Percentiles rank a stretch among this genome's conserved stretches.
These are phyloP conservation scores for Gossypium lobatum DNA, from an alignment of 441 rosid species.

Conservation along the genomic window DNA sequence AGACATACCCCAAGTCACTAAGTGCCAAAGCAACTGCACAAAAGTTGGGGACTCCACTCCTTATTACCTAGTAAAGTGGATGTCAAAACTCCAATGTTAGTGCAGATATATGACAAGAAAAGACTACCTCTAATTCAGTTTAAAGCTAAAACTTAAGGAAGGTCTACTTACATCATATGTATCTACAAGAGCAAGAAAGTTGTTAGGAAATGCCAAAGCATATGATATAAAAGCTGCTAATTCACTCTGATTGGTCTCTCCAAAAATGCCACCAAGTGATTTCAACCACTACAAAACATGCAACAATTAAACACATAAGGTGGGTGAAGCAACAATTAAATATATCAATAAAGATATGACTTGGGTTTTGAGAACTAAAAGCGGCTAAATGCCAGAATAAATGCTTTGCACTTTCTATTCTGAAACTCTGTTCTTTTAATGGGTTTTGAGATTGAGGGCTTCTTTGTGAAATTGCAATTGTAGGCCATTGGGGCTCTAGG, in stretches of 20 bases:
- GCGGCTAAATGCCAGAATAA: not conserved
- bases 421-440: not conserved
- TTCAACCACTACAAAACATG: slow-evolving; percentile 50
- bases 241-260: slow-evolving; percentile 91
- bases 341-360: not conserved
- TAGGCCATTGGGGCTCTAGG: not conserved
- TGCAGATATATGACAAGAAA: not conserved
- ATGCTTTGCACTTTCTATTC: not conserved
- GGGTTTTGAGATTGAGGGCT: not conserved
- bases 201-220: slow-evolving; percentile 84
- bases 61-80: slow-evolving; percentile 53
- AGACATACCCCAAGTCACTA: slow-evolving; percentile 59
- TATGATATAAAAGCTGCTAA: slow-evolving; percentile 87
- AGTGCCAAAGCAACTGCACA: slow-evolving; percentile 88
- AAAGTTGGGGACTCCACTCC: slow-evolving; percentile 87
- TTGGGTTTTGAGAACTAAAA: not conserved
- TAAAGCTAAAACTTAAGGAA: not conserved
- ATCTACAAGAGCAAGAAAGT: slow-evolving; percentile 85
- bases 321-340: not conserved
- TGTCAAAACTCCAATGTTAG: slow-evolving; percentile 13
- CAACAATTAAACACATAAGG: slow-evolving; percentile 18
- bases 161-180: slow-evolving; percentile 74
- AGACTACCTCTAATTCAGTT: not conserved
- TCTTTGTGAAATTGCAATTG: not conserved
- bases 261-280: slow-evolving; percentile 44